phyloP scores from a whole-genome alignment of 1,139 yeast genomes.

The Lodderomyces theae region DNA sequence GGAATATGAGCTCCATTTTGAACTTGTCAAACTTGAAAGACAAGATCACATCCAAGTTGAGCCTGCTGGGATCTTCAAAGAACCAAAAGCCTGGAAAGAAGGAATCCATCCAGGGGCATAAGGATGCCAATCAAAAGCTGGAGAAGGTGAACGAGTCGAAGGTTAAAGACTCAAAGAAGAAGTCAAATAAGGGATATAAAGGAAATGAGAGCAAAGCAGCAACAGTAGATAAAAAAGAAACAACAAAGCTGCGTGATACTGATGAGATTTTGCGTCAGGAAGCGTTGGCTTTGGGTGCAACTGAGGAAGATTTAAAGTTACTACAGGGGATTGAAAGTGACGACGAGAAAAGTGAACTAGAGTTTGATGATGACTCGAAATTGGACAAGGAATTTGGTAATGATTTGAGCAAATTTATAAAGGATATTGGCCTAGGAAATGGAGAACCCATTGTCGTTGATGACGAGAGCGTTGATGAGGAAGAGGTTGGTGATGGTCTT shows the following conservation, averaged over 20 bases:
- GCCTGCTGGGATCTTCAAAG: background rate
- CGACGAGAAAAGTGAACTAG: conserved; percentile 60
- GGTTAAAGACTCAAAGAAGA: conserved; percentile 19
- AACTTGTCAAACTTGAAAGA: conserved; percentile 56
- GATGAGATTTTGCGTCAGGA: conserved; percentile 58
- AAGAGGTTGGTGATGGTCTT: conserved; percentile 27
- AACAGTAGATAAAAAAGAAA: conserved; percentile 9
- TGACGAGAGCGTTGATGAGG: conserved; percentile 28
- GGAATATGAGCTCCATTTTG: conserved; percentile 22
- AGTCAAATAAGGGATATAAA: conserved; percentile 5
- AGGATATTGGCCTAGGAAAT: conserved; percentile 60
- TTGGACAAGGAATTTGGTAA: conserved; percentile 49
- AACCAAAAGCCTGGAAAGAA: background rate
- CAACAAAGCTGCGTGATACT: conserved; percentile 12
- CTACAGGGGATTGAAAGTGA: conserved; percentile 44
- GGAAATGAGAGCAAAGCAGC: conserved; percentile 8
- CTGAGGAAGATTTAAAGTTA: conserved; percentile 60
- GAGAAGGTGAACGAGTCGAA: no score
- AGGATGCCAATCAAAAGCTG: conserved; percentile 14
- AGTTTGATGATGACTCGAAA: conserved; percentile 42
- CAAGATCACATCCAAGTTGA: conserved; percentile 50
- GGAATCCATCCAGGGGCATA: background rate
- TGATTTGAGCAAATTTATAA: conserved; percentile 67
- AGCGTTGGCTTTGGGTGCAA: conserved; percentile 67
- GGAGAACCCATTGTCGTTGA: conserved; percentile 33